Base-by-base conservation (phyloP, 371 early-diverging fungal genomes). In the Haplosporangium sp. region DNA sequence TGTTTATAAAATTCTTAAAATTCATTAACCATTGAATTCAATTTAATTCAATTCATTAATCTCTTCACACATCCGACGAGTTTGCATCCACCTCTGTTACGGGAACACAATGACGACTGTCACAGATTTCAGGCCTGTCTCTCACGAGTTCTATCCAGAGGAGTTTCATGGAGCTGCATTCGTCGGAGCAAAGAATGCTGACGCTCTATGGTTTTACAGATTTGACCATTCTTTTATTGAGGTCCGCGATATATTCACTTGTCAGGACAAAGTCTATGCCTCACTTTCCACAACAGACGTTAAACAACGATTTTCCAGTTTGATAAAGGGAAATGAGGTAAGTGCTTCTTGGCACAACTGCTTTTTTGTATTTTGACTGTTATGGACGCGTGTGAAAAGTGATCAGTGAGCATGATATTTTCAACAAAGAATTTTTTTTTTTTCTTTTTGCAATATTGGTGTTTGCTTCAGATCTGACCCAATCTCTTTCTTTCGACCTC, bases 161-260 rank as follows among this genome's bases (percentile, higher is more conserved):
- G 66, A 64, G 57, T 73, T 63, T 35, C 74, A 73, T 48, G 79
- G 79, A 17, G 79, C 79, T 2, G 79, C 79, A 56, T 78, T 70
- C 61, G 61, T 78, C 58, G 79, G 79, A 9, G 62, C 71, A 37
- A 74, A 70, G 45, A 63, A 75, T 20, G 72, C 72, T 1, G 76
- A 81, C 37, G 82, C 82, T 10, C 61, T 71, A 17, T 81, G 82
- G 82, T 72, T 81, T 69, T 81, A 81, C 67, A 56, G 82, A 63
- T 81, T 69, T 55, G 82, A 81, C 50, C 55, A 61, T 20, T 42
- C 75, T 15, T 81, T 72, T 69, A 75, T 81, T 58, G 82, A 81
- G 19, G 75, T 75, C 20, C 82, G 82, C 61, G 82, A 81, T 45
- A 60, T 69, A 65, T 75, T 81, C 50, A 71, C 72, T 50, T 75